phyloP scores from a whole-genome alignment of 345 rosid genomes.

The Mangifera indica region DNA sequence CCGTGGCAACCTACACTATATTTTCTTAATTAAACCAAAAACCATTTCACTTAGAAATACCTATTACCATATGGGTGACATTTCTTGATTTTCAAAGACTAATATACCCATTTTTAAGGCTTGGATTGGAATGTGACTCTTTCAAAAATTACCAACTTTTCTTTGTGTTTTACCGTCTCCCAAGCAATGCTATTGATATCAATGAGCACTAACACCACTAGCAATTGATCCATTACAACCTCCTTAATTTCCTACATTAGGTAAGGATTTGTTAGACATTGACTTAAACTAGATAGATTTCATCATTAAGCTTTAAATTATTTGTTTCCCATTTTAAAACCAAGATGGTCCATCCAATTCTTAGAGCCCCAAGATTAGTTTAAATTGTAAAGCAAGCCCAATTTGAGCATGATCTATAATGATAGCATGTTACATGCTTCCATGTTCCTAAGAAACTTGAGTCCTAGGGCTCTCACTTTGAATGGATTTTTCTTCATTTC shows the following conservation, averaged over 20 bases:
- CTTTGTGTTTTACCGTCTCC: slow-evolving; percentile 17
- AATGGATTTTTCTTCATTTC: neutral
- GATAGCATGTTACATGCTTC: neutral
- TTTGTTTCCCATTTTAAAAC: slow-evolving; percentile 6
- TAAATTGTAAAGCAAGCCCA: neutral
- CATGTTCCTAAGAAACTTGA: too few relatives aligned
- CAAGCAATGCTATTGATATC: slow-evolving; percentile 1
- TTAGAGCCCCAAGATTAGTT: neutral
- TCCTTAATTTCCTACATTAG: slow-evolving; percentile 4
- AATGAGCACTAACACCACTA: neutral
- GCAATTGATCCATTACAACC: neutral
- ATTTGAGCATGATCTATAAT: neutral
- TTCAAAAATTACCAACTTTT: neutral
- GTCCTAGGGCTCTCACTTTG: too few relatives aligned
- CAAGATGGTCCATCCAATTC: slow-evolving; percentile 5
- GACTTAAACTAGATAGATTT: neutral
- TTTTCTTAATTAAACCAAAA: too few relatives aligned
- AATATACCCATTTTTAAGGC: neutral
- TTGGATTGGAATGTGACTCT: neutral
- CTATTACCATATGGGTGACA: slow-evolving; percentile 11
- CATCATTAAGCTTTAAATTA: slow-evolving; percentile 7
- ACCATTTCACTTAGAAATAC: neutral
- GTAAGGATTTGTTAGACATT: neutral
- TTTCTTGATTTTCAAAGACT: slow-evolving; percentile 2
- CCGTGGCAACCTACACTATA: too few relatives aligned